Base-by-base conservation (phyloP, 2,329 filamentous ascomycete species). In the Xylaria sp. region DNA sequence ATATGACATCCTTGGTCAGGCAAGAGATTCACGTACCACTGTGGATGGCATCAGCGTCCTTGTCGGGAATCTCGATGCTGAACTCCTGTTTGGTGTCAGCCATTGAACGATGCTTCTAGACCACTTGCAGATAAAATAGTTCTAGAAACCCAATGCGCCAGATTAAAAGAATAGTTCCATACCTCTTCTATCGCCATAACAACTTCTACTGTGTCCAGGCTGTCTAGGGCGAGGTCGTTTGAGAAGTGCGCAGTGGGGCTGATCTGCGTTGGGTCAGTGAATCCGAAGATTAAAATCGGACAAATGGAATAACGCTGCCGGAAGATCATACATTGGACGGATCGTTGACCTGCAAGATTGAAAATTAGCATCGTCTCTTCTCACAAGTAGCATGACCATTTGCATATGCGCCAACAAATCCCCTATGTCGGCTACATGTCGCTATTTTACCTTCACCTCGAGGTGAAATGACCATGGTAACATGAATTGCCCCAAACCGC, bases 111-210 rank as follows among this genome's bases (percentile, higher is more conserved):
- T 20, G 3, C 38, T 58, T 38, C 25, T 20, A 60, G 36, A 29
- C 62, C 36, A 58, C 27, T 15, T 38, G n/a, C 15, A 11, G 44
- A 20, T 17, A 39, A 56, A 65, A 61, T 31, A 59, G 69, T 49
- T 49, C 22, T 51, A 44, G 70, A 71, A 13, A 53, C 15, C 5
- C 47, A 27, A 31, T 22, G 11, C 15, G 17, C 25, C 3, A 7
- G 2, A 5, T 5, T 49, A 17, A 15, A 17, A 3, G 13, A 10
- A 11, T 36, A n/a, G 6, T n/a, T 29, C 6, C 62, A 74, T 83
- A 94, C 92, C 90, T 99, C 96, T 88, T 99, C 96, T 83, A 99
- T 98, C 73, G 96, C 96, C 96, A 99, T 99, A 76, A 99, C 96
- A 73, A 99, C 96, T 87, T 99, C 96, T 71, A 99, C 96, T 71